Base-by-base conservation (phyloP, 1,139 yeast species). In the Yamadazyma blattariae region DNA sequence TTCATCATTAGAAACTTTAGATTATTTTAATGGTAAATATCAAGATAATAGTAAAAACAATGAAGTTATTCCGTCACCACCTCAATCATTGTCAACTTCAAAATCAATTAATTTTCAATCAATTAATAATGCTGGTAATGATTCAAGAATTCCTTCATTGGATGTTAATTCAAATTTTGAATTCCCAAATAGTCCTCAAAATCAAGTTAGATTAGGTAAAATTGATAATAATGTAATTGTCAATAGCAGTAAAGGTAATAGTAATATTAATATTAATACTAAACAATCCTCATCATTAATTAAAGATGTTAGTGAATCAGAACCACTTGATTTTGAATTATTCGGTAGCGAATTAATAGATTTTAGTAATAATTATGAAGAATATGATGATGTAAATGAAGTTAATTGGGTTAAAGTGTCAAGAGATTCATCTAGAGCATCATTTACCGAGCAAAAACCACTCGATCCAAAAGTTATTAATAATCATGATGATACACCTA, bases 361-460 rank as follows among this genome's bases (percentile, higher is more conserved):
- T 27, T 18, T n/a, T 16, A 27, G 11, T 18, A 21, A 17, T 6
- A 25, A 24, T 25, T 17, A 17, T 17, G 32, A 22, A 6, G 13
- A n/a, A 11, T n/a, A 11, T 21, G 7, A 12, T 34, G 47, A 45
- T 13, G 71, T 64, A 32, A 63, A 63, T 1, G 63, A 58, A 35
- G 53, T 64, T 6, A 68, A 68, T 40, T 68, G 74, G 74, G 51
- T 57, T n/a, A 38, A 27, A n/a, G 37, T 44, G 15, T 44, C 49
- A 2, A 36, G 51, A 23, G 44, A 44, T 11, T 43, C 47, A 3
- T 47, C 51, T 2, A 20, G 29, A 9, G 32, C 39, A 7, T 41
- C 47, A 6, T 17, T 17, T 5, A 17, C 19, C 7, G 19, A 17
- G 7, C 19, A 17, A 17, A 5, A 17, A 17, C 19, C 19, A 17